Evolutionary conservation across 257 asterid species (phyloP), one percentile per base, ranked within the genome.

Genomic region (Solanum commersonii): DNA sequence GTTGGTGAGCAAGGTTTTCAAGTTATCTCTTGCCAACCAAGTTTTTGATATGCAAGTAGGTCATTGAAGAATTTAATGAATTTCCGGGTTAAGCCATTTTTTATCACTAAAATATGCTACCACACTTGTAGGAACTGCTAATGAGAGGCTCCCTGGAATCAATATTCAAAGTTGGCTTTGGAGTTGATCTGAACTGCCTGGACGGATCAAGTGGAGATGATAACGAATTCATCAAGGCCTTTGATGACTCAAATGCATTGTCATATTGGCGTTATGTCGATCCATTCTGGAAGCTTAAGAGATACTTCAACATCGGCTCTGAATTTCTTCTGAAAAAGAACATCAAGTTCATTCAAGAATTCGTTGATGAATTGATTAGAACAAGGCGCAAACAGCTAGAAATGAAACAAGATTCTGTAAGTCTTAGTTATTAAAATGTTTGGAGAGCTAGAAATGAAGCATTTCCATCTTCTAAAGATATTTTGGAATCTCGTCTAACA

Each of bases 101-200:
- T 29, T 29, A 38, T n/a, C 23, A 34, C 25, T 63, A 70, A 38
- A 67, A 11, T 46, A n/a, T 33, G 74, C 16, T 31, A 34, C 37
- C 25, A 38, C 67, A 67, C 25, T 88, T 87, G 88, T 91, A 96
- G 98, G 96, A 87, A 86, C 82, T 94, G 90, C 88, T 96, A 65
- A 94, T 95, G 98, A 93, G 92, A 91, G 90, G 93, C 91, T 92
- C 95, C 5, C 88, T 94, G 83, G 98, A 96, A 67, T 94, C 98
- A 1, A 93, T 95, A 71, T 96, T 94, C 89, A 93, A 91, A 91
- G 98, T 96, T 89, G 98, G 96, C 10, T 95, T 96, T 70, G 98
- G 96, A 82, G 94, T 93, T 0, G 98, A 94, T 56, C 84, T 95
- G 52, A 92, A 95, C 65, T 92, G 95, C 88, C n/a, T 94, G 23